Conservation (phyloP, 352 stramenopile genomes). For the Phytophthora pini region DNA sequence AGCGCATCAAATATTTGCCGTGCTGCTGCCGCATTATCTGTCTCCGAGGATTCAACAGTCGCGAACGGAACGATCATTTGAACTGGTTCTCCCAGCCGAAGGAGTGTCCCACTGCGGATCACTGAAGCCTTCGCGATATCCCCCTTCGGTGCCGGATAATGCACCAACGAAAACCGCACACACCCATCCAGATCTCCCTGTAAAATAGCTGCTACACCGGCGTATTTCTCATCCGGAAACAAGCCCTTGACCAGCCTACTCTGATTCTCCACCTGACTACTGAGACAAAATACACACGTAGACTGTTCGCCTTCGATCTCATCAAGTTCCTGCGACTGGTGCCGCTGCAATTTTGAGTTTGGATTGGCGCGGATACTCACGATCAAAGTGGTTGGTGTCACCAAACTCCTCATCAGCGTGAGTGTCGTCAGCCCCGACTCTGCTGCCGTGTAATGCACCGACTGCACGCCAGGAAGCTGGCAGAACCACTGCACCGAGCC, state of each 20-base stretch:
- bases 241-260: slow-evolving; percentile 36
- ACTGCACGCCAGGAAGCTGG: slow-evolving; percentile 52
- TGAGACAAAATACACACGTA: slow-evolving; percentile 42
- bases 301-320: slow-evolving; percentile 75
- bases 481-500: slow-evolving; percentile 25
- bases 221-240: slow-evolving; percentile 20
- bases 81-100: slow-evolving; percentile 41
- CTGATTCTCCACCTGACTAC: slow-evolving; percentile 14
- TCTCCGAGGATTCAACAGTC: background rate
- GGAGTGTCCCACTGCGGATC: slow-evolving; percentile 21
- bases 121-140: slow-evolving; percentile 17
- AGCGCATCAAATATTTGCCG: slow-evolving; percentile 21
- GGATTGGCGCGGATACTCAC: slow-evolving; percentile 10
- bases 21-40: background rate
- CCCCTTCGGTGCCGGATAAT: slow-evolving; percentile 8
- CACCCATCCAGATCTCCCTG: slow-evolving; percentile 66
- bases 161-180: slow-evolving; percentile 47
- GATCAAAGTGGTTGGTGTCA: slow-evolving; percentile 63
- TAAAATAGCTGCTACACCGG: slow-evolving; percentile 40
- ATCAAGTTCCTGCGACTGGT: slow-evolving; percentile 42
- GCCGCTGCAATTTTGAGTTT: slow-evolving; percentile 1
- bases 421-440: slow-evolving; percentile 19
- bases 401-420: slow-evolving; percentile 53
- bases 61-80: slow-evolving; percentile 43
- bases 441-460: slow-evolving; percentile 27